A percentile compares a stretch with the other conserved stretches of the same genome.
Conservation (phyloP, 805 yeast genomes). For the Danielozyma ontarioensis region DNA sequence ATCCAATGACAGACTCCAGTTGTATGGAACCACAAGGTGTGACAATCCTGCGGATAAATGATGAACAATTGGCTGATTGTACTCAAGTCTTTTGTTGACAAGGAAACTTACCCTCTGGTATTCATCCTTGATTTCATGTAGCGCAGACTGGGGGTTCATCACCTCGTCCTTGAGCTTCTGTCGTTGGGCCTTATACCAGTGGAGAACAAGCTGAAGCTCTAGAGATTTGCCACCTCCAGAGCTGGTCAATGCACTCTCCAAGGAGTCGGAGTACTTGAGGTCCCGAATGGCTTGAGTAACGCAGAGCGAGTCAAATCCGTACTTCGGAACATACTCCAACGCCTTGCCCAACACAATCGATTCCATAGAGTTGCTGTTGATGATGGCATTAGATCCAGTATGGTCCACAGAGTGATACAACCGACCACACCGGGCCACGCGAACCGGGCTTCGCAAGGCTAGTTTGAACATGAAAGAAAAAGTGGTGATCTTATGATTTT, state of each 20-base stretch:
- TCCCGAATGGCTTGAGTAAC: slow-evolving; percentile 46
- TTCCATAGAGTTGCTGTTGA: slow-evolving; percentile 31
- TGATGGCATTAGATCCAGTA: slow-evolving; percentile 28
- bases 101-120: slow-evolving; percentile 40
- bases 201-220: slow-evolving; percentile 52
- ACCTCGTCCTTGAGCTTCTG: slow-evolving; percentile 28
- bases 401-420: slow-evolving; percentile 34
- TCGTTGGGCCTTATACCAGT: slow-evolving; percentile 42
- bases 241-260: slow-evolving; percentile 35
- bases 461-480: neutral
- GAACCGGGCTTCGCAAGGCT: too few relatives aligned
- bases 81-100: slow-evolving; percentile 45
- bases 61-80: slow-evolving; percentile 44
- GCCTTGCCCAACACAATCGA: slow-evolving; percentile 35
- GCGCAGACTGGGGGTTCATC: slow-evolving; percentile 19
- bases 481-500: too few relatives aligned
- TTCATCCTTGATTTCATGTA: slow-evolving; percentile 27
- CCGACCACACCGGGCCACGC: slow-evolving; percentile 3
- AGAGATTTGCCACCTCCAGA: slow-evolving; percentile 39
- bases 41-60: slow-evolving; percentile 50
- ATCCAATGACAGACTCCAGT: slow-evolving; percentile 49
- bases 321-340: slow-evolving; percentile 40
- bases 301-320: slow-evolving; percentile 48
- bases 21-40: slow-evolving; percentile 59
- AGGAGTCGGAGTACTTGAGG: slow-evolving; percentile 48